These are phyloP conservation scores for Daedalea quercina DNA, from an alignment of 768 basidiomycete genomes.

Conservation along the genomic window DNA sequence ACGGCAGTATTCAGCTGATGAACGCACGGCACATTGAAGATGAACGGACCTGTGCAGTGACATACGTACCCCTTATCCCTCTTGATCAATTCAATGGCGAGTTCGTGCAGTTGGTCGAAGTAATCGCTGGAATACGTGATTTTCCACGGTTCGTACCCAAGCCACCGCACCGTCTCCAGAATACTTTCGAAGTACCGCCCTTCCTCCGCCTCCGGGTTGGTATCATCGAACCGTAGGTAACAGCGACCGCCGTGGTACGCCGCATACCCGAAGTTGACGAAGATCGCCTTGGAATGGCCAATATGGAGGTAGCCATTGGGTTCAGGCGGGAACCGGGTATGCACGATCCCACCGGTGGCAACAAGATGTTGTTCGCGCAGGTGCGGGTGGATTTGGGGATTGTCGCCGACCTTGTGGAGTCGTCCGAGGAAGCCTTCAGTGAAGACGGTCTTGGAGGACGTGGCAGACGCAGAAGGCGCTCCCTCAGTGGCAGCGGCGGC, in stretches of 20 bases:
- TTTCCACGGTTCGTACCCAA: slow-evolving; percentile 97
- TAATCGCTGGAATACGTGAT: slow-evolving; percentile 99
- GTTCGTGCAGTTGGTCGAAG: slow-evolving; percentile 78
- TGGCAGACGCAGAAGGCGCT: slow-evolving; percentile 30
- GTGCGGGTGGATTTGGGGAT: slow-evolving; percentile 74
- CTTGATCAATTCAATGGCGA: slow-evolving; percentile 84
- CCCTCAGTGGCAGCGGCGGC: slow-evolving; percentile 21
- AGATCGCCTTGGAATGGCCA: slow-evolving; percentile 98
- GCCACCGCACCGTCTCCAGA: slow-evolving; percentile 90
- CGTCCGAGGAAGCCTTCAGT: slow-evolving; percentile 91
- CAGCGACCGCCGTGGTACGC: slow-evolving; percentile 88
- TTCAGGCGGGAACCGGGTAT: slow-evolving; percentile 97
- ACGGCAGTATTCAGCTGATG: neutral
- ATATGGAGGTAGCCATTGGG: slow-evolving; percentile 96
- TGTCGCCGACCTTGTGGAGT: slow-evolving; percentile 91
- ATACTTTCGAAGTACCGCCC: slow-evolving; percentile 95
- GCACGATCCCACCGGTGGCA: slow-evolving; percentile 75
- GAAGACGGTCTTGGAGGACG: slow-evolving; percentile 62
- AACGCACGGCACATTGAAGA: neutral
- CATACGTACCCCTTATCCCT: slow-evolving; percentile 93
- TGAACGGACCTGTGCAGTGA: slow-evolving; percentile 80
- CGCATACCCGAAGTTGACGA: slow-evolving; percentile 98
- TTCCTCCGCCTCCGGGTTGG: slow-evolving; percentile 98
- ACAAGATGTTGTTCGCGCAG: slow-evolving; percentile 79
- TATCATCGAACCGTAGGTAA: slow-evolving; percentile 96